These are phyloP conservation scores for Helotiales sp. DNA, from an alignment of 2,329 filamentous ascomycete species.

Conservation along the genomic window DNA sequence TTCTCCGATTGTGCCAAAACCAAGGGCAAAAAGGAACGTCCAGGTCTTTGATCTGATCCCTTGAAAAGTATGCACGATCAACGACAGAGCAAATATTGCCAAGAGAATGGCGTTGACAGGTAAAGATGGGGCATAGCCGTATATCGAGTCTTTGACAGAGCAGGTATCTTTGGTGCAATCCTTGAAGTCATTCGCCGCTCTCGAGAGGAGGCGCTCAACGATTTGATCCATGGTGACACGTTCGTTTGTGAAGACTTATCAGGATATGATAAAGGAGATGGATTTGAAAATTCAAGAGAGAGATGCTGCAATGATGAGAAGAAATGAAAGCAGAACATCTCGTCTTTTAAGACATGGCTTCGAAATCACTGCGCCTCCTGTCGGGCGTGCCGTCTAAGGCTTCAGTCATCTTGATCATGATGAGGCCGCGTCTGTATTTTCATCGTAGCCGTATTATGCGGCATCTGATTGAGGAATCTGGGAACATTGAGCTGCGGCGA, in stretches of 20 bases:
- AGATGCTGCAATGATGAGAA: background rate
- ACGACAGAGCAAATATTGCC: background rate
- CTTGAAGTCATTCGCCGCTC: background rate
- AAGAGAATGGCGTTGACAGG: background rate
- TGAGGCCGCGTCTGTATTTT: background rate
- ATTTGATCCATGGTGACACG: background rate
- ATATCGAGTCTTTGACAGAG: background rate
- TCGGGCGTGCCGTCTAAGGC: background rate
- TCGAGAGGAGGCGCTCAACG: background rate
- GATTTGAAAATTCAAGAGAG: background rate
- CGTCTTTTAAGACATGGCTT: background rate
- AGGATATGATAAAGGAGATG: background rate
- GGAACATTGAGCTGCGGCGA: background rate
- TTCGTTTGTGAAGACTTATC: background rate
- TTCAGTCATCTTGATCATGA: background rate
- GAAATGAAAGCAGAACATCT: background rate
- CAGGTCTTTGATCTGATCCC: background rate
- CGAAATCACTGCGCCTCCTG: background rate
- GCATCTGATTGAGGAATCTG: background rate
- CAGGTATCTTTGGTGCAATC: slow-evolving; percentile 3
- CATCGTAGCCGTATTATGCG: background rate
- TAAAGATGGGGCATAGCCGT: background rate
- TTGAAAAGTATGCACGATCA: background rate
- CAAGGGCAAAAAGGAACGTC: slow-evolving; percentile 3
- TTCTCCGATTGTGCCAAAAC: background rate